Evolutionary conservation across 805 yeast species (phyloP), one percentile per base, ranked within the genome.

Genomic region (Suhomyces vadensis): DNA sequence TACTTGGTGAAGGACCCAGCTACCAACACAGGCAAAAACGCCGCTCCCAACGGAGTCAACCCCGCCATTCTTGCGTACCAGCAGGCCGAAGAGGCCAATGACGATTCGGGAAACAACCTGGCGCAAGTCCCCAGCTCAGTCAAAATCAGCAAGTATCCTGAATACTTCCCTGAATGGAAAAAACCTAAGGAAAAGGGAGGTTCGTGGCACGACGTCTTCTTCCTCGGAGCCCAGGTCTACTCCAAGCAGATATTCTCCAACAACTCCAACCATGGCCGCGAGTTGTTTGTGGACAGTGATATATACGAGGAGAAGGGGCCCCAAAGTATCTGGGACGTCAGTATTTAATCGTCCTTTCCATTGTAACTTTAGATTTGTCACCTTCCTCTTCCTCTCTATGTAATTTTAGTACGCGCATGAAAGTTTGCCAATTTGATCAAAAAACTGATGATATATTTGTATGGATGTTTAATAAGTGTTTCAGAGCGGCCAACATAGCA

Each of bases 91-190:
- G 75, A 69, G 11, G 47, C 53, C 19, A 54, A 41, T 13, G 62
- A 51, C 37, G 71, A 66, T 49, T 49, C 56, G 1, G 55, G 67
- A 45, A 52, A 51, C 50, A 51, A 57, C 49, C 46, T 60, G 48
- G 51, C 74, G 40, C 98, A 92, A 66, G 90, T 84, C 2, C 98
- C 97, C 17, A 81, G 82, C n/a, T 72, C 82, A 10, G 77, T 91
- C 44, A 81, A 78, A 52, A 59, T 81, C 39, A 81, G 83, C 20
- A 83, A 84, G 55, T 77, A 81, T 62, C 95, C 97, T 0, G 98
- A 92, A 44, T 91, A 92, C 64, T 92, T 92, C 67, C 87, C 96
- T 1, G 96, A 88, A 53, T 92, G 97, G 97, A 91, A 91, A 66
- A 61, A 64, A 48, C 74, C 76, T 6, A 69, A 69, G 56, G 73